Evolutionary conservation across 805 yeast species (phyloP).

Genomic region (Pichia scutulata): DNA sequence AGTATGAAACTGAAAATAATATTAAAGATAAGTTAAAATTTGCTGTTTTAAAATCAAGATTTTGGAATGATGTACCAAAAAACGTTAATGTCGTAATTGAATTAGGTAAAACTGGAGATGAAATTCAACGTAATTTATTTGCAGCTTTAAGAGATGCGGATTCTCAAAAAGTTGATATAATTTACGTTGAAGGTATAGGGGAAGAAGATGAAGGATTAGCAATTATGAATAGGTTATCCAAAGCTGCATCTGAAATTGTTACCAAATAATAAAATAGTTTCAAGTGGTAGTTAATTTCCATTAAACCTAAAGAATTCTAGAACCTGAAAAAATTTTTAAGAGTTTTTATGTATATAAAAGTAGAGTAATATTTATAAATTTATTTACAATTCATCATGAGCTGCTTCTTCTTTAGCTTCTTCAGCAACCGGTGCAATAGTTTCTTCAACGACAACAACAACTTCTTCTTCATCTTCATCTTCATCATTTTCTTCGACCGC

Average conservation of each 20-base stretch:
- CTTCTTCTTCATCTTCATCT: constrained; percentile 12
- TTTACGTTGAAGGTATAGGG: constrained; percentile 77
- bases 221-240: constrained; percentile 81
- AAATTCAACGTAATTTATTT: constrained; percentile 72
- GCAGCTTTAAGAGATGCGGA: constrained; percentile 70
- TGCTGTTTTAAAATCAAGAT: constrained; percentile 44
- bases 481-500: constrained; percentile 12
- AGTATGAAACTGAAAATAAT: constrained; percentile 13
- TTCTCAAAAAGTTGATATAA: constrained; percentile 48
- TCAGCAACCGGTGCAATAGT: neutral
- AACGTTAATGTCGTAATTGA: constrained; percentile 10
- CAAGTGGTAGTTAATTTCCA: no score
- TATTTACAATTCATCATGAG: constrained; percentile 17
- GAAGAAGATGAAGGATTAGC: constrained; percentile 83
- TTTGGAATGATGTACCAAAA: constrained; percentile 23
- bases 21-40: constrained; percentile 26
- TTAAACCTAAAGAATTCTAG: neutral
- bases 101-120: constrained; percentile 42
- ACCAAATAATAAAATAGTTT: neutral
- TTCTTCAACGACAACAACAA: constrained; percentile 19
- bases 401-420: constrained; percentile 3
- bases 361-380: neutral
- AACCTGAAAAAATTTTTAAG: neutral
- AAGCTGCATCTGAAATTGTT: constrained; percentile 60
- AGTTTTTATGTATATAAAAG: neutral